phyloP scores from a whole-genome alignment of 768 basidiomycete species.

The Lenzites betulinus region DNA sequence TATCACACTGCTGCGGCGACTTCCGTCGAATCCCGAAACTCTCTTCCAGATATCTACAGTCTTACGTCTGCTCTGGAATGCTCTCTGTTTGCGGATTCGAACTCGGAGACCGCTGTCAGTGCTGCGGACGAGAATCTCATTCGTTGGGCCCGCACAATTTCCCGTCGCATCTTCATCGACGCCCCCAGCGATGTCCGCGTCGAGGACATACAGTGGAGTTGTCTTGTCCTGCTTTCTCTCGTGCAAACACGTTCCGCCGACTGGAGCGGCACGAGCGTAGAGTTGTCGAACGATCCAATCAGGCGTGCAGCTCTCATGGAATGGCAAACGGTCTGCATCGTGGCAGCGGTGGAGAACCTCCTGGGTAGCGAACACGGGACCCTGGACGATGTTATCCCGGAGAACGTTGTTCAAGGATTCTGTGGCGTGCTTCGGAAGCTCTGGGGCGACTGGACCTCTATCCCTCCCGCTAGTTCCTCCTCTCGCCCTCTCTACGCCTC shows the following conservation, averaged over 20 bases:
- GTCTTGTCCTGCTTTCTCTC: conserved; percentile 15
- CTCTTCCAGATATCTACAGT: neutral
- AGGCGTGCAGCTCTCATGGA: conserved; percentile 17
- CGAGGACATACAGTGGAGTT: conserved; percentile 14
- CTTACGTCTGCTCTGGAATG: neutral
- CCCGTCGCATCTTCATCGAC: neutral
- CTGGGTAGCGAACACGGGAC: neutral
- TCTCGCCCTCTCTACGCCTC: conserved; percentile 6
- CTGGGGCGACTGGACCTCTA: conserved; percentile 38
- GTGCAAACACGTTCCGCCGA: conserved; percentile 1
- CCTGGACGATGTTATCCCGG: neutral
- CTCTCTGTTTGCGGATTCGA: neutral
- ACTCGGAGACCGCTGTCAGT: neutral
- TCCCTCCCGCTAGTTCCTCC: neutral
- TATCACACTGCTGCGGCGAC: neutral
- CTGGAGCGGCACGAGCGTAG: neutral
- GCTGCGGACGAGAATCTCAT: neutral
- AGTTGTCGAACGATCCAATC: neutral
- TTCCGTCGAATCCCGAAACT: neutral
- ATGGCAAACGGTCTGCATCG: conserved; percentile 22
- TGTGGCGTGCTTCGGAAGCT: conserved; percentile 24
- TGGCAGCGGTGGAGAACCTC: conserved; percentile 14
- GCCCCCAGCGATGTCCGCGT: neutral
- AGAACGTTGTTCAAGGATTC: conserved; percentile 9
- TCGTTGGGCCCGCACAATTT: neutral